Conservation (phyloP, 2,329 filamentous ascomycete species). For the Penicillium sclerotiorum region DNA sequence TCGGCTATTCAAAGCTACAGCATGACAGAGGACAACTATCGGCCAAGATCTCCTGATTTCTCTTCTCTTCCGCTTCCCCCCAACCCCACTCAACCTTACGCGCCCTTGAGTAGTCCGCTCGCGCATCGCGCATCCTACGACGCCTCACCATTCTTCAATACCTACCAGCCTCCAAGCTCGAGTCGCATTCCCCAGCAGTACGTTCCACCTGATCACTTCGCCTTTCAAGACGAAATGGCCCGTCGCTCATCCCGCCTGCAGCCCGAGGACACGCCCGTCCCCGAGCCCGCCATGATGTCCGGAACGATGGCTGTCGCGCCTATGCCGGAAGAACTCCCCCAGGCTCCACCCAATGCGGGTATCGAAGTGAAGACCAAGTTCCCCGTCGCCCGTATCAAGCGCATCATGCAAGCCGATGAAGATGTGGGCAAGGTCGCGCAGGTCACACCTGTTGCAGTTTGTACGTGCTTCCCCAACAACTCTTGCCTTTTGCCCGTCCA, state of each 20-base stretch:
- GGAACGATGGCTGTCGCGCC: constrained; percentile 23
- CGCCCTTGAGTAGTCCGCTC: constrained; percentile 37
- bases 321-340: constrained; percentile 23
- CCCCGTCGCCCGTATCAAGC: constrained; percentile 94
- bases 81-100: constrained; percentile 33
- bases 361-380: constrained; percentile 92
- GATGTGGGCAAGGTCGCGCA: constrained; percentile 98
- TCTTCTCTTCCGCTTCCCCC: constrained; percentile 51
- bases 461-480: constrained; percentile 56
- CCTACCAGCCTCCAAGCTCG: constrained; percentile 33
- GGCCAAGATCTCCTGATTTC: constrained; percentile 54
- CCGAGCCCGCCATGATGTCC: constrained; percentile 18
- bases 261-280: constrained; percentile 31
- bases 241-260: constrained; percentile 44
- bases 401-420: constrained; percentile 99
- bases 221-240: constrained; percentile 40
- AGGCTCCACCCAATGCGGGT: constrained; percentile 49
- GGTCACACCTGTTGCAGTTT: constrained; percentile 92
- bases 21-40: constrained; percentile 52
- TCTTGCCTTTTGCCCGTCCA: neutral
- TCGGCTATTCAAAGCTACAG: constrained; percentile 23
- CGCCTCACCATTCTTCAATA: constrained; percentile 49
- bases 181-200: constrained; percentile 40
- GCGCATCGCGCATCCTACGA: constrained; percentile 49
- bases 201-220: constrained; percentile 34